Conservation (phyloP, 768 basidiomycete species). For the Kwoniella shandongensis region DNA sequence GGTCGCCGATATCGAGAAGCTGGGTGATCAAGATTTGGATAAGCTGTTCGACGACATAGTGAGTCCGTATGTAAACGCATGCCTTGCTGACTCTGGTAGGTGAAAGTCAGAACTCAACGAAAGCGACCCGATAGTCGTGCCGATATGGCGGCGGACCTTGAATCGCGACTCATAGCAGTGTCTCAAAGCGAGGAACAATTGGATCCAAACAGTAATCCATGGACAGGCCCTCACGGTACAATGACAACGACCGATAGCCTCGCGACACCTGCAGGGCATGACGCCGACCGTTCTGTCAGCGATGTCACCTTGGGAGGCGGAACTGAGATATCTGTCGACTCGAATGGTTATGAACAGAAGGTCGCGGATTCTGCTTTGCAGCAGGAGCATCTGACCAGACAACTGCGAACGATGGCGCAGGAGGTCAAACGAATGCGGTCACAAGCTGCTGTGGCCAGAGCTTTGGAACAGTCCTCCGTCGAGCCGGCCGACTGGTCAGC, state of each 20-base stretch:
- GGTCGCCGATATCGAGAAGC: conserved; percentile 85
- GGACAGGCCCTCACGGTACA: conserved; percentile 27
- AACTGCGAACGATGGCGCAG: conserved; percentile 72
- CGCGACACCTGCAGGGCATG: conserved; percentile 26
- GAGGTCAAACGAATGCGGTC: conserved; percentile 78
- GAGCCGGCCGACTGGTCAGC: conserved; percentile 83
- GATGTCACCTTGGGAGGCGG: conserved; percentile 23
- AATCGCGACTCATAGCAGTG: conserved; percentile 29
- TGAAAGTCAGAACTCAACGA: conserved; percentile 45
- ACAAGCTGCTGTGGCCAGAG: conserved; percentile 37
- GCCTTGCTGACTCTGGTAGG: conserved; percentile 18
- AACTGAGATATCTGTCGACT: conserved; percentile 7
- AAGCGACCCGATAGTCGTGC: conserved; percentile 40
- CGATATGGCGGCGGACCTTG: conserved; percentile 36
- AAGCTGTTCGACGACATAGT: conserved; percentile 86
- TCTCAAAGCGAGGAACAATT: conserved; percentile 37
- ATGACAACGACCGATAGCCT: conserved; percentile 35
- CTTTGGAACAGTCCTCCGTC: conserved; percentile 63
- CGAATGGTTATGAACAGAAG: background rate
- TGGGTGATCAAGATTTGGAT: conserved; percentile 85
- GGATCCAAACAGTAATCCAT: conserved; percentile 36
- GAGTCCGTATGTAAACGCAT: conserved; percentile 67
- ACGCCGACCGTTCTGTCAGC: conserved; percentile 4
- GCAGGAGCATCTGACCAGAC: conserved; percentile 78
- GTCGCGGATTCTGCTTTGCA: conserved; percentile 28